Conservation (phyloP, 2,329 filamentous ascomycete species). For the Fusarium subtropicale region DNA sequence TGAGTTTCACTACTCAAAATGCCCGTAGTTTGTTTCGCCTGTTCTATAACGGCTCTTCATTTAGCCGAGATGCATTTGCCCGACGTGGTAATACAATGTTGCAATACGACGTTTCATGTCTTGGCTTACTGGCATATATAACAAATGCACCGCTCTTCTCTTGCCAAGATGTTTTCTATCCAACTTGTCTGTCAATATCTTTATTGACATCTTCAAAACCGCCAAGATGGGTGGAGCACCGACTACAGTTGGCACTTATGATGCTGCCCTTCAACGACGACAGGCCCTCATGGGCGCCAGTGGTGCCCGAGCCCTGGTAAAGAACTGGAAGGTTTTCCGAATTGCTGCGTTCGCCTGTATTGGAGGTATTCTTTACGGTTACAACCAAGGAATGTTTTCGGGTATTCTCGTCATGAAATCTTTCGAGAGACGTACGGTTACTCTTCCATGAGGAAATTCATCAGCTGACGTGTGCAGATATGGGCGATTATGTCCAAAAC, state of each 20-base stretch:
- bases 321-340: conserved; percentile 70
- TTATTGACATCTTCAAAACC: background rate
- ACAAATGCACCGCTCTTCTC: background rate
- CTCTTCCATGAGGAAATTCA: accelerated
- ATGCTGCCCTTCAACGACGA: conserved; percentile 64
- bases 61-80: conserved; percentile 22
- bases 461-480: conserved; percentile 55
- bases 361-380: conserved; percentile 73
- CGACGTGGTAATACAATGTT: background rate
- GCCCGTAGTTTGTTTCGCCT: background rate
- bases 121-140: conserved; percentile 16
- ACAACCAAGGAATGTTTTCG: conserved; percentile 74
- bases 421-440: conserved; percentile 61
- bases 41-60: background rate
- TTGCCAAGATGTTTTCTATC: background rate
- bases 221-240: conserved; percentile 25
- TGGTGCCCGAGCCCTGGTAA: conserved; percentile 65
- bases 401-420: conserved; percentile 71
- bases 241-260: conserved; percentile 51
- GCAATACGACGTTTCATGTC: conserved; percentile 17
- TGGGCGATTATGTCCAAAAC: conserved; percentile 65
- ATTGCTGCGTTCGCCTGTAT: conserved; percentile 72
- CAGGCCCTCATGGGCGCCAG: conserved; percentile 65
- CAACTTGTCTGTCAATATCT: background rate
- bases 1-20: conserved; percentile 4